These are phyloP conservation scores for Jatropha multifida DNA, from an alignment of 441 rosid species.

Conservation along the genomic window DNA sequence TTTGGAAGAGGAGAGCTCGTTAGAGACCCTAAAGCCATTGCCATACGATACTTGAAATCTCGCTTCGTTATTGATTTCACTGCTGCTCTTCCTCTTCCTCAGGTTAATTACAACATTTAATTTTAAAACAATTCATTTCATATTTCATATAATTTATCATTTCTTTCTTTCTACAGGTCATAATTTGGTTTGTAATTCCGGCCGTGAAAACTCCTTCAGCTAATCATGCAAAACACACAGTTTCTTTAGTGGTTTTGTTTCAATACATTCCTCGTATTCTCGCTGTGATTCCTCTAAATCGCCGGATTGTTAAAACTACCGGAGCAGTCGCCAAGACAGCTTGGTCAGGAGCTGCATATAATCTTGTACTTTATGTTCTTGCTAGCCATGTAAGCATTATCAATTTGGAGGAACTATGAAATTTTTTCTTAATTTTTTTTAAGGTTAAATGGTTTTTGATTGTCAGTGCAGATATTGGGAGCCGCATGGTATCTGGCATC, in stretches of 20 bases:
- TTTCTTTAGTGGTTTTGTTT: constrained; percentile 68
- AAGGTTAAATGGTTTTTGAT: background rate
- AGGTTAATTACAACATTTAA: constrained; percentile 37
- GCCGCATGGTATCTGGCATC: constrained; percentile 84
- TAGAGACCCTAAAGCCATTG: constrained; percentile 71
- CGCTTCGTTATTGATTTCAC: constrained; percentile 71
- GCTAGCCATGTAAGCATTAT: constrained; percentile 68
- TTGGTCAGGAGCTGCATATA: constrained; percentile 93
- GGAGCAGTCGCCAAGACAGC: constrained; percentile 80
- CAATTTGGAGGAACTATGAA: too few relatives aligned
- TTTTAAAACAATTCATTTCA: background rate
- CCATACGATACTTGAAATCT: constrained; percentile 55
- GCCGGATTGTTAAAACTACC: constrained; percentile 65
- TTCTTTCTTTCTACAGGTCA: constrained; percentile 43
- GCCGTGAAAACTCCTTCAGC: constrained; percentile 44
- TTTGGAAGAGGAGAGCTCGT: constrained; percentile 90
- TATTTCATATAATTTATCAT: background rate
- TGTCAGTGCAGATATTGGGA: constrained; percentile 60
- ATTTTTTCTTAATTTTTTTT: too few relatives aligned
- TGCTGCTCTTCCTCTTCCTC: constrained; percentile 89
- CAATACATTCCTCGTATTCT: constrained; percentile 84
- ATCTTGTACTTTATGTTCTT: constrained; percentile 80
- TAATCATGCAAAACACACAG: constrained; percentile 59
- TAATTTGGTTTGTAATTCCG: constrained; percentile 73
- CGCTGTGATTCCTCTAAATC: constrained; percentile 74